Base-by-base conservation (phyloP, 495 filamentous ascomycete genomes). In the Penicillium robsamsonii region DNA sequence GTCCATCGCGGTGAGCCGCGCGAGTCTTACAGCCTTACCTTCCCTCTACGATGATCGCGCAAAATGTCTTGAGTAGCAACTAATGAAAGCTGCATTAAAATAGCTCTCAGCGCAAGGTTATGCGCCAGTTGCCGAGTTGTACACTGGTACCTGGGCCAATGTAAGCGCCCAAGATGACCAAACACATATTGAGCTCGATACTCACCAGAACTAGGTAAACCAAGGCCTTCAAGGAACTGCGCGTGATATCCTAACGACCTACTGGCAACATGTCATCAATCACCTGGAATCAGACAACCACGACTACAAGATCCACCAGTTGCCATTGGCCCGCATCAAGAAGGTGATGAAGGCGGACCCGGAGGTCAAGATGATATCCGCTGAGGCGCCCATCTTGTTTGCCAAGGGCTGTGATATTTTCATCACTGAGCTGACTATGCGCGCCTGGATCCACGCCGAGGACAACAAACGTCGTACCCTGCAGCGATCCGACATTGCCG, bases 271-370 rank as follows among this genome's bases (percentile, higher is more conserved):
- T 63, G 90, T 90, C 44, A 96, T 98, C 80, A 91, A 85, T 55
- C 90, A 96, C 66, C 84, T 98, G 50, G 94, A 98, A 75, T 87
- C 79, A 40, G 95, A 97, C 61, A 90, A 90, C 35, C 94, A 98
- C 71, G 95, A 98, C 70, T 98, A 96, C 78, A 98, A 98, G 71
- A 79, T 96, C 46, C 94, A 98, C 64, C 94, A 97, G 71, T 78
- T 98, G 31, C 94, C 94, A 2, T 80, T 98, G 46, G 94, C 94
- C 24, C 88, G 94, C 41, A 98, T 98, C 74, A 98, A 97, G 81
- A 98, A 98, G 70, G 94, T 98, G 62, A 98, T 98, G 94, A 98
- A 98, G 74, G 94, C 94, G 3, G 94, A 98, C 62, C 94, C 94
- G 1, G 94, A 98, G 60, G 94, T 98, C 47, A 98, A 98, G 76